Evolutionary conservation across 2,329 filamentous ascomycete species (phyloP).

Genomic region (Shiraia bambusicola): DNA sequence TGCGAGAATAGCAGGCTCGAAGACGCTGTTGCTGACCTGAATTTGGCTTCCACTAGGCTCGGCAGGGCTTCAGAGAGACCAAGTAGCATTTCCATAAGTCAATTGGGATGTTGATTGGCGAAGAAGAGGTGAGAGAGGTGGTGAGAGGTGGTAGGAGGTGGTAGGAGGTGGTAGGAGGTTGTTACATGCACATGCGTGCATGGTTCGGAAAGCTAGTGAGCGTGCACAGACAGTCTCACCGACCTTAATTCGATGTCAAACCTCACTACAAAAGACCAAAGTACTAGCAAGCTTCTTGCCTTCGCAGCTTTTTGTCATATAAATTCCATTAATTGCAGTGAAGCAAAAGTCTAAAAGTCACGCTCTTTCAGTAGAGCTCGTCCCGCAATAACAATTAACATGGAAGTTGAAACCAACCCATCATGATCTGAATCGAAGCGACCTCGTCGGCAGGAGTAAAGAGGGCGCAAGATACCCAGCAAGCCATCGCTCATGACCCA

Average conservation of each 20-base stretch:
- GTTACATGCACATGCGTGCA: too few species aligned
- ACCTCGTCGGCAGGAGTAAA: not conserved
- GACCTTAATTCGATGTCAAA: constrained; percentile 4
- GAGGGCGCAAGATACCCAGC: not conserved
- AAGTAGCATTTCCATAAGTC: constrained; percentile 32
- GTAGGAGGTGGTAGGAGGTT: not conserved
- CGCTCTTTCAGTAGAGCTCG: too few species aligned
- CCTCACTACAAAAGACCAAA: not conserved
- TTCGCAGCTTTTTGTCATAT: not conserved
- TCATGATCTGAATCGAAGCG: constrained; percentile 9
- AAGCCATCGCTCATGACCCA: constrained; percentile 1
- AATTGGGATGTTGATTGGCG: not conserved
- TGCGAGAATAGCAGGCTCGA: constrained; percentile 43
- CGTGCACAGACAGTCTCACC: constrained; percentile 1
- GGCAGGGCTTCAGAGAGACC: constrained; percentile 39
- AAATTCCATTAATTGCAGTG: not conserved
- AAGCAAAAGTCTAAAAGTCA: constrained; percentile 1
- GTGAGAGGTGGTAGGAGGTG: too few species aligned
- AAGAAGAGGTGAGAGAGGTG: too few species aligned
- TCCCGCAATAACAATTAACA: too few species aligned
- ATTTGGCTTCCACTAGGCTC: constrained; percentile 42
- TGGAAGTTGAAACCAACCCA: constrained; percentile 1
- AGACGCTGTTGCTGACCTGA: constrained; percentile 37
- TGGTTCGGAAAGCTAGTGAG: not conserved
- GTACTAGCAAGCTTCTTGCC: too few species aligned